Evolutionary conservation across 1,139 yeast genomes (phyloP), one percentile per base, ranked within the genome.

Genomic region (Suhomyces panamericanus): DNA sequence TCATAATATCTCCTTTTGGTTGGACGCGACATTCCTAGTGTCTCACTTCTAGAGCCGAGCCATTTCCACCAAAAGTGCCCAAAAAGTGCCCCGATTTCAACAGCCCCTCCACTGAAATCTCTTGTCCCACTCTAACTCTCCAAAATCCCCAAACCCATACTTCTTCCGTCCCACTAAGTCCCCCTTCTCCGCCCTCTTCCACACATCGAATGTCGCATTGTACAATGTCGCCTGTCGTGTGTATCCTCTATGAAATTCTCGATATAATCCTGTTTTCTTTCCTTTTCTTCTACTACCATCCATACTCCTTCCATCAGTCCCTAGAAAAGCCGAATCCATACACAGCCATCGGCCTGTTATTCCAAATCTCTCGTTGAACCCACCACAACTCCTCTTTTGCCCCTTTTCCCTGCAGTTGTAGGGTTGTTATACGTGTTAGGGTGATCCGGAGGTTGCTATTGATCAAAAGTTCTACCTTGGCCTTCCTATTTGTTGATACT

Each of bases 401-500:
- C 29, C 29, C 29, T 26, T n/a, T 11, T 26, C n/a, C n/a, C 29
- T 12, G 29, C 29, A 26, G 5, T 11, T 11, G n/a, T 12, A 11
- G 29, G 29, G 20, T 40, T 36, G 24, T 39, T 28, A 26, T 31
- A 12, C 33, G 40, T 32, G 44, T 41, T 35, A 26, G 35, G 44
- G 44, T 41, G 44, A 32, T 28, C 28, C 33, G 32, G 40, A 30
- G 44, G 31, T 41, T 41, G 44, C 44, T 41, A 41, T 34, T 41
- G 39, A 41, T 32, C 33, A 24, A 31, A 31, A 20, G 24, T 20
- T 20, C 27, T n/a, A 29, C 35, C 13, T 7, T n/a, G 20, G 22
- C 12, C 40, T 13, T 22, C 30, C 3, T 14, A 32, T 35, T 27
- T 27, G 8, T 27, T 17, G 26, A 35, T 16, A 26, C 31, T 8